Conservation (phyloP, 441 rosid species). For the Croton setiger region DNA sequence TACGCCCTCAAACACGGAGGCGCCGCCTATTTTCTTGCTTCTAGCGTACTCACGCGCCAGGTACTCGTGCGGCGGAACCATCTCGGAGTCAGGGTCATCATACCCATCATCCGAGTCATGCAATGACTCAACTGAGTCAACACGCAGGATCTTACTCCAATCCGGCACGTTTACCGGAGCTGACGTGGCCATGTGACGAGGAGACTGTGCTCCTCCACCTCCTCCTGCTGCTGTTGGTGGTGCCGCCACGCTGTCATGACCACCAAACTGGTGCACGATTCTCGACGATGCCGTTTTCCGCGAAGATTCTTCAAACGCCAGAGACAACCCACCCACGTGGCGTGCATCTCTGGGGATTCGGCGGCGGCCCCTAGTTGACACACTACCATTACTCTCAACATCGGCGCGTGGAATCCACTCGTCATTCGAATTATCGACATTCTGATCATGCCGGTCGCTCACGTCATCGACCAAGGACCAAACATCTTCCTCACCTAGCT, state of each 20-base stretch:
- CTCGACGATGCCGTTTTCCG: constrained; percentile 42
- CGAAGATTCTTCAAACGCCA: constrained; percentile 59
- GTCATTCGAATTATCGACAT: constrained; percentile 8
- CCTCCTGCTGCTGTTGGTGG: constrained; percentile 4
- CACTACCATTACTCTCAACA: constrained; percentile 23
- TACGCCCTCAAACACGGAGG: constrained; percentile 66
- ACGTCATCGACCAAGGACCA: constrained; percentile 69
- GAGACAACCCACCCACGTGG: constrained; percentile 62
- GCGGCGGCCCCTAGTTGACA: constrained; percentile 18
- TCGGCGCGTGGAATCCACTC: constrained; percentile 43
- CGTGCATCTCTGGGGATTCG: constrained; percentile 22
- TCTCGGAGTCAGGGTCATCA: constrained; percentile 51
- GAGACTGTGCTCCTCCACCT: constrained; percentile 1
- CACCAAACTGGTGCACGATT: constrained; percentile 69
- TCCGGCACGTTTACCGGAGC: constrained; percentile 88
- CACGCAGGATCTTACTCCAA: constrained; percentile 80
- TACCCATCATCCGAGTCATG: constrained; percentile 58
- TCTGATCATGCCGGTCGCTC: constrained; percentile 27
- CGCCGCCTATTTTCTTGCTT: constrained; percentile 40
- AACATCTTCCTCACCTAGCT: constrained; percentile 80
- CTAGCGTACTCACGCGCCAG: constrained; percentile 53
- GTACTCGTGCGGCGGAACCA: constrained; percentile 95
- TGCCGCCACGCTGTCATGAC: constrained; percentile 34
- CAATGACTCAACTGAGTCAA: constrained; percentile 74
- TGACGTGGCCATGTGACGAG: constrained; percentile 66